Evolutionary conservation across 177 flowering plant species (phyloP).

Genomic region (Tripterygium wilfordii): DNA sequence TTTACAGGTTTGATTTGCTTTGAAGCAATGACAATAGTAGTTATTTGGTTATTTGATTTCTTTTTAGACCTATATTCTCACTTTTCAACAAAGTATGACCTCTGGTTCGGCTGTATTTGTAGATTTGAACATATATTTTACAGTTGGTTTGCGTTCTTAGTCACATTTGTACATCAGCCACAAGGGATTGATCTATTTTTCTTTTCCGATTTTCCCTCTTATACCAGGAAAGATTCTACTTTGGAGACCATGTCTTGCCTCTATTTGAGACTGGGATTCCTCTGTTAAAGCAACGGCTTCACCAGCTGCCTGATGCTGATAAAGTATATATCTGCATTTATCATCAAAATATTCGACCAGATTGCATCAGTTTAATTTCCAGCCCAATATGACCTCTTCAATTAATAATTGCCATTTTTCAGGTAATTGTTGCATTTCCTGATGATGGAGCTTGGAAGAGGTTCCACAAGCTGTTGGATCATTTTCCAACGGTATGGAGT

Average conservation of each 20-base stretch:
- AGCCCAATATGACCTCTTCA: too few relatives aligned
- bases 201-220: not conserved
- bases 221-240: slow-evolving; percentile 90
- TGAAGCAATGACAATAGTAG: not conserved
- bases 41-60: not conserved
- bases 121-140: too few relatives aligned
- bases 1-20: slow-evolving; percentile 60
- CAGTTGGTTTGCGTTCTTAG: too few relatives aligned
- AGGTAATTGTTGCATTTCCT: slow-evolving; percentile 91
- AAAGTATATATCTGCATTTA: slow-evolving; percentile 27
- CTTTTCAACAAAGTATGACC: too few relatives aligned
- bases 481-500: slow-evolving; percentile 70
- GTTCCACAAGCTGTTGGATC: slow-evolving; percentile 83
- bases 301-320: slow-evolving; percentile 76
- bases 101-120: too few relatives aligned
- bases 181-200: slow-evolving; percentile 3
- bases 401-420: slow-evolving; percentile 5
- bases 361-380: not conserved
- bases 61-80: too few relatives aligned
- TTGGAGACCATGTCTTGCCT: slow-evolving; percentile 90
- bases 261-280: slow-evolving; percentile 96
- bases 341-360: not conserved
- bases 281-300: slow-evolving; percentile 76
- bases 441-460: slow-evolving; percentile 99
- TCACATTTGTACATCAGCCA: too few relatives aligned